These are phyloP conservation scores for Fusarium luffae DNA, from an alignment of 2,329 filamentous ascomycete species.

Conservation along the genomic window DNA sequence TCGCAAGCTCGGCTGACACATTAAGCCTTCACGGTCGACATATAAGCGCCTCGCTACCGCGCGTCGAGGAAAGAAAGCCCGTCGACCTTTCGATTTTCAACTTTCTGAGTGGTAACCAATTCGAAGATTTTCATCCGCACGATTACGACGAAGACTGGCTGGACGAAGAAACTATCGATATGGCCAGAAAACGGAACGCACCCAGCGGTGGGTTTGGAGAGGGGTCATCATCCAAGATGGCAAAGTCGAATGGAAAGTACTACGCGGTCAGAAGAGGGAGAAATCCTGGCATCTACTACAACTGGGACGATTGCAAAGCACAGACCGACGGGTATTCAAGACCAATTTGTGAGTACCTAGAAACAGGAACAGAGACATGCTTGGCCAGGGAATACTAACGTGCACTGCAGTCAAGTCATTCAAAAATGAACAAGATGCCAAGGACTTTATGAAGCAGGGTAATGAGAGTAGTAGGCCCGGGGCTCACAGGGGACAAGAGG, in stretches of 20 bases:
- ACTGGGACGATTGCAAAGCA: slow-evolving; percentile 69
- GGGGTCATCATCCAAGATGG: slow-evolving; percentile 55
- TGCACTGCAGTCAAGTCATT: slow-evolving; percentile 79
- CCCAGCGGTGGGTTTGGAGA: slow-evolving; percentile 26
- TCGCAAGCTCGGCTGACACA: slow-evolving; percentile 26
- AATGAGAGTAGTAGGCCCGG: slow-evolving; percentile 58
- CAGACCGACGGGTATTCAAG: slow-evolving; percentile 71
- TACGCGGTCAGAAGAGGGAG: slow-evolving; percentile 71
- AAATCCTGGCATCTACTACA: slow-evolving; percentile 69
- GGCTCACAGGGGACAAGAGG: not conserved
- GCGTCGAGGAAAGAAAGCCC: slow-evolving; percentile 18
- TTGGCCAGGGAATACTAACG: not conserved
- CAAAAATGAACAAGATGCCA: slow-evolving; percentile 76
- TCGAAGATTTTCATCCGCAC: slow-evolving; percentile 6
- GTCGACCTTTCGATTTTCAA: slow-evolving; percentile 41
- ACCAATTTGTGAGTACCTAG: slow-evolving; percentile 70
- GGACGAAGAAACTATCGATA: slow-evolving; percentile 28
- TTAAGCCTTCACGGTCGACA: slow-evolving; percentile 4
- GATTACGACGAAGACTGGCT: slow-evolving; percentile 4
- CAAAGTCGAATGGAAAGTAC: slow-evolving; percentile 67
- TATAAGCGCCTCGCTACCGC: slow-evolving; percentile 27
- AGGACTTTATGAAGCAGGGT: slow-evolving; percentile 70
- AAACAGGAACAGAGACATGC: not conserved
- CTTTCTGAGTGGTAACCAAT: slow-evolving; percentile 30
- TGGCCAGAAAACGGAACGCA: slow-evolving; percentile 49